Evolutionary conservation across 192 early-diverging fungal genomes (phyloP).

Genomic region (Kickxella alabastrina): DNA sequence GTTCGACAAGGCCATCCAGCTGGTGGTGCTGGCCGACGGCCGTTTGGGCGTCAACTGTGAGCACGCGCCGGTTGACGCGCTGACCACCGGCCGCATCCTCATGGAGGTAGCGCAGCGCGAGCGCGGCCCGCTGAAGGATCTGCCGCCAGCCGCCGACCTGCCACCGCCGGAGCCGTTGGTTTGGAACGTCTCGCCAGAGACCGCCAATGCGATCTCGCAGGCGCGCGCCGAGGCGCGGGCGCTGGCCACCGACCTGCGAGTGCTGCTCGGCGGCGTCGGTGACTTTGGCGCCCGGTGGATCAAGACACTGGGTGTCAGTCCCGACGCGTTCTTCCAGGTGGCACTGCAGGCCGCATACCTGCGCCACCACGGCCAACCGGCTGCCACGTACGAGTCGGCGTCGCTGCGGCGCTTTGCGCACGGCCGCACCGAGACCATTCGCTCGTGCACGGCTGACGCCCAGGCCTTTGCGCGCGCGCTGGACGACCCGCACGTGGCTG

Average conservation of each 20-base stretch:
- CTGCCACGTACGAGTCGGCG: conserved; percentile 74
- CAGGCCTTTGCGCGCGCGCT: conserved; percentile 72
- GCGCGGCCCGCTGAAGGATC: conserved; percentile 17
- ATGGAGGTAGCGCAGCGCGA: conserved; percentile 60
- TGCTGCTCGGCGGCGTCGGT: conserved; percentile 63
- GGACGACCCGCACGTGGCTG: conserved; percentile 59
- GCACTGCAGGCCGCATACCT: conserved; percentile 83
- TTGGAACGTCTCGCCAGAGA: conserved; percentile 63
- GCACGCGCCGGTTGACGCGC: conserved; percentile 91
- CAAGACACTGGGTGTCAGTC: conserved; percentile 75
- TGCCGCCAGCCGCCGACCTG: conserved; percentile 28
- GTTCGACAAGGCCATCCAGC: conserved; percentile 94
- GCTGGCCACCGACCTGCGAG: conserved; percentile 68
- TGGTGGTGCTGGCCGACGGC: conserved; percentile 80
- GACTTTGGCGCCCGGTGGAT: conserved; percentile 83
- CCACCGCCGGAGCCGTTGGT: conserved; percentile 59
- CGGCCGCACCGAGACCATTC: conserved; percentile 91
- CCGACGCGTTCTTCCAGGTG: conserved; percentile 91
- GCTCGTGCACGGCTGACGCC: conserved; percentile 73
- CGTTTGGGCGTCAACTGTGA: conserved; percentile 92
- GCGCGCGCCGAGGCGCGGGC: conserved; percentile 61
- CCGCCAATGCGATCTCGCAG: conserved; percentile 56
- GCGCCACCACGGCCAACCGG: conserved; percentile 63
- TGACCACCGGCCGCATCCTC: conserved; percentile 78
- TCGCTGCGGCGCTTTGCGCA: conserved; percentile 69